Percentiles rank a stretch among this genome's conserved stretches.
Conservation (phyloP, 352 stramenopile genomes). For the Pythium rishiriense region DNA sequence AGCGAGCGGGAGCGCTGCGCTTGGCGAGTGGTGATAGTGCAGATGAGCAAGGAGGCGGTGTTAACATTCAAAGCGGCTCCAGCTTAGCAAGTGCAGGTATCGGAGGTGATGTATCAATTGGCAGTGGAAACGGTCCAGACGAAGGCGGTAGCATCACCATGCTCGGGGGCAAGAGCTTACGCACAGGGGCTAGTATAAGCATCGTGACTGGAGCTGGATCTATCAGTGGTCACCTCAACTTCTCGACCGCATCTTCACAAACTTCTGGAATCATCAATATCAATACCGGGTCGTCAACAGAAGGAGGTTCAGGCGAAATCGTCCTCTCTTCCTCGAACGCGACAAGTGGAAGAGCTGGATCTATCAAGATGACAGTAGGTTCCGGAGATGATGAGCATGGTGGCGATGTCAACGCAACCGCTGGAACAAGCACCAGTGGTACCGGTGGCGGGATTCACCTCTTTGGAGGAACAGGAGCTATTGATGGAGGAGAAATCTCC, state of each 20-base stretch:
- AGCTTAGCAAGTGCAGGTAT: not conserved
- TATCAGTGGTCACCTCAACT: not conserved
- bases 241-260: not conserved
- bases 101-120: slow-evolving; percentile 2
- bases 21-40: slow-evolving; percentile 1
- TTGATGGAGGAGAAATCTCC: not conserved
- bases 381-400: slow-evolving; percentile 13
- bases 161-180: not conserved
- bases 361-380: slow-evolving; percentile 18
- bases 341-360: slow-evolving; percentile 14
- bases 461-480: slow-evolving; percentile 1
- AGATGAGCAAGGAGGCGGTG: not conserved
- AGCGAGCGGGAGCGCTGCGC: not conserved
- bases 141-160: not conserved
- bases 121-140: not conserved
- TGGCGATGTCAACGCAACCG: slow-evolving; percentile 4
- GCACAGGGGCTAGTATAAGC: not conserved
- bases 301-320: slow-evolving; percentile 1
- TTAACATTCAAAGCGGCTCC: slow-evolving; percentile 6
- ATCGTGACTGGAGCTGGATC: not conserved
- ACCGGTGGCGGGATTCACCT: not conserved
- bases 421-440: slow-evolving; percentile 2
- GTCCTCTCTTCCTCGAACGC: not conserved
- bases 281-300: not conserved
- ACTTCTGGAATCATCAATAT: not conserved